Evolutionary conservation across 2,329 filamentous ascomycete genomes (phyloP).

Genomic region (Cladosporium sp.): DNA sequence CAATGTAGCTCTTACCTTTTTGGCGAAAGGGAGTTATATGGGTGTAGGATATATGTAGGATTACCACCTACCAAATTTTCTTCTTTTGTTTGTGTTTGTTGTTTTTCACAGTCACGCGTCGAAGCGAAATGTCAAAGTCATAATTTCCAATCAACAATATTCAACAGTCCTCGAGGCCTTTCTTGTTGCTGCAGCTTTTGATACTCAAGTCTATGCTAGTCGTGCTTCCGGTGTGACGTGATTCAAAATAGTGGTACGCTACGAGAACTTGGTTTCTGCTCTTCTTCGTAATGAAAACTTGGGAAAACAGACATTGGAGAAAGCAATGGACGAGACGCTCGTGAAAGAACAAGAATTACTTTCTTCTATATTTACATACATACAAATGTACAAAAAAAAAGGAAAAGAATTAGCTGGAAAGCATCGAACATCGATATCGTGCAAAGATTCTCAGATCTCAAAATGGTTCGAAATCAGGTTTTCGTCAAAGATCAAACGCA

Average conservation of each 20-base stretch:
- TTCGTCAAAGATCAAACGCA: neutral
- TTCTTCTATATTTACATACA: too few relatives aligned
- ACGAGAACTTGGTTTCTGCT: too few relatives aligned
- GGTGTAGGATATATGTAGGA: neutral
- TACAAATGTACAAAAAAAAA: too few relatives aligned
- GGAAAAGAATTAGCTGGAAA: too few relatives aligned
- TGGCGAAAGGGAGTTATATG: neutral
- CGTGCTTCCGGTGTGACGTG: neutral
- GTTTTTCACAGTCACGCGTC: neutral
- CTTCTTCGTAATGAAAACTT: too few relatives aligned
- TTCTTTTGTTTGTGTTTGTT: neutral
- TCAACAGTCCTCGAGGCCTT: neutral
- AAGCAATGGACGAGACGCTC: too few relatives aligned
- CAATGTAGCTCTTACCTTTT: neutral
- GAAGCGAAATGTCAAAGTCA: neutral
- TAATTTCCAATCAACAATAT: neutral
- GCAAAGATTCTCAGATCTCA: too few relatives aligned
- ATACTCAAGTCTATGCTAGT: neutral
- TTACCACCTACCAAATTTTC: neutral
- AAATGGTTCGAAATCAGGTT: too few relatives aligned
- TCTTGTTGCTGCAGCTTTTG: neutral
- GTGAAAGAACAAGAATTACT: too few relatives aligned
- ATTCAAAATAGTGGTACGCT: neutral
- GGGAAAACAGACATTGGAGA: too few relatives aligned
- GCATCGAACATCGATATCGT: too few relatives aligned